Conservation (phyloP, 257 asterid genomes). For the Solanum medicagineum region DNA sequence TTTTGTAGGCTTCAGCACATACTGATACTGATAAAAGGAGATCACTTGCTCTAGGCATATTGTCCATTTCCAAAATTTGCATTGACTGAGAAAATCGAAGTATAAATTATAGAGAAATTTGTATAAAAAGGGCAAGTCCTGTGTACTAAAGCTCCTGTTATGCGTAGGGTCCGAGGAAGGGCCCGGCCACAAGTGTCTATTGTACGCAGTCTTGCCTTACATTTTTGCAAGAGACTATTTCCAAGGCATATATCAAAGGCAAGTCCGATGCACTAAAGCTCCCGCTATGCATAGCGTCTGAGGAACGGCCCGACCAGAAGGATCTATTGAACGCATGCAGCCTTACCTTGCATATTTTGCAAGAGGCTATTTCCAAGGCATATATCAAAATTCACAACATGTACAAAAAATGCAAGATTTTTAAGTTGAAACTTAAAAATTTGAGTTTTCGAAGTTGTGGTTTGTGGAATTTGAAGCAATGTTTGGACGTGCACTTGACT, state of each 20-base stretch:
- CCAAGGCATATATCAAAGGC: too few species aligned
- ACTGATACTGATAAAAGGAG: constrained; percentile 42
- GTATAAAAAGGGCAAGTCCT: background rate
- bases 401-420: background rate
- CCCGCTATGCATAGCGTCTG: too few species aligned
- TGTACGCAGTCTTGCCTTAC: too few species aligned
- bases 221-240: too few species aligned
- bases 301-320: too few species aligned
- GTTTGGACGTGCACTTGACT: background rate
- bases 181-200: too few species aligned
- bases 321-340: too few species aligned
- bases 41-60: constrained; percentile 26
- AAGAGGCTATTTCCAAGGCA: too few species aligned
- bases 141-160: too few species aligned
- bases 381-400: background rate
- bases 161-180: too few species aligned
- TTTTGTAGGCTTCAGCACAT: constrained; percentile 16
- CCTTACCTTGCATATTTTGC: too few species aligned
- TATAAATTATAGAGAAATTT: background rate
- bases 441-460: background rate
- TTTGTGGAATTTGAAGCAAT: background rate
- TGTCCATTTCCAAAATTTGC: background rate
- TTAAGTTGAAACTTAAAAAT: background rate
- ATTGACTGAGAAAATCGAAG: background rate
- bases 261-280: too few species aligned